phyloP scores from a whole-genome alignment of 305 asterid genomes.

The Fraxinus albicans region DNA sequence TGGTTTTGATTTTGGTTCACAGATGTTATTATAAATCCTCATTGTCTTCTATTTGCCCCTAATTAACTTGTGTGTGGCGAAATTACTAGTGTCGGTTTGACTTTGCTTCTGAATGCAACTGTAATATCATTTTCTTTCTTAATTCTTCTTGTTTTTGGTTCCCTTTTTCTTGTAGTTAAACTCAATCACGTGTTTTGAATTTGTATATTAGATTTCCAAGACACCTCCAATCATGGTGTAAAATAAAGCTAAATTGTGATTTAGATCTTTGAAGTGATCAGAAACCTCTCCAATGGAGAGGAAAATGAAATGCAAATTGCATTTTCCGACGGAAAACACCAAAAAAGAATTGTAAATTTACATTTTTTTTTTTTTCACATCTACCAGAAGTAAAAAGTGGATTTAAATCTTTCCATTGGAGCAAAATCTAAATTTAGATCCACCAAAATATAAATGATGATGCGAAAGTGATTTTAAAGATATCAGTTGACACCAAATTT shows the following conservation, averaged over 20 bases:
- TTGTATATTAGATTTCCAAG: background rate
- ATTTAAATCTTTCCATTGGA: background rate
- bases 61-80: slow-evolving; percentile 5
- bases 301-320: background rate
- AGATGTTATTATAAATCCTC: background rate
- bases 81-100: background rate
- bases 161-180: background rate
- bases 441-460: background rate
- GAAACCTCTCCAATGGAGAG: background rate
- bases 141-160: background rate
- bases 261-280: background rate
- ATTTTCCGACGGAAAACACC: background rate
- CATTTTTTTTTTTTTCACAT: background rate
- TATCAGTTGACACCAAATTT: background rate
- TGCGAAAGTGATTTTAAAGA: background rate
- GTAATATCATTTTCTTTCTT: background rate
- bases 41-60: background rate
- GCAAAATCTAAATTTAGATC: background rate
- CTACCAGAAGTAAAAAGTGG: background rate
- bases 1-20: slow-evolving; percentile 1
- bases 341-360: background rate
- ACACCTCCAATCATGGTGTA: background rate
- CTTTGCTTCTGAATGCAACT: background rate
- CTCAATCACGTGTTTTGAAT: background rate
- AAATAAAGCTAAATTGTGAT: background rate